Evolutionary conservation across 2,329 filamentous ascomycete species (phyloP).

Genomic region (Phialophora macrospora): DNA sequence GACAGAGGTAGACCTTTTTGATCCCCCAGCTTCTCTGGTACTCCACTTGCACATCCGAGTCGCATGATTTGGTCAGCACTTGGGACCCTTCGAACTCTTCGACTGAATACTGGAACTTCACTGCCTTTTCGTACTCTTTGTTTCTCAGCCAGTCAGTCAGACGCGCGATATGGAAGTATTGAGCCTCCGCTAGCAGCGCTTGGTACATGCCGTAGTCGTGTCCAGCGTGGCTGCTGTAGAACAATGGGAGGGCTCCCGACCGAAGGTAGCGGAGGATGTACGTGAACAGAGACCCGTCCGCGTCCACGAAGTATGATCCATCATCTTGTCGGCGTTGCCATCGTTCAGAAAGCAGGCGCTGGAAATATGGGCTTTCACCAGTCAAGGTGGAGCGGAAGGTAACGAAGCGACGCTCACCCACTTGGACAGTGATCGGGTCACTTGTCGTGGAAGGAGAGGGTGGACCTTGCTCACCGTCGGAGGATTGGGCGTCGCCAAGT

Average conservation of each 20-base stretch:
- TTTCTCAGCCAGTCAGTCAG: constrained; percentile 15
- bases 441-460: not conserved
- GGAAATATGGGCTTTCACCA: constrained; percentile 17
- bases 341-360: constrained; percentile 1
- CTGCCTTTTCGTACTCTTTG: constrained; percentile 15
- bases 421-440: not conserved
- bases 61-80: not conserved
- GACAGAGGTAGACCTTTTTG: not conserved
- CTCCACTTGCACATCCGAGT: not conserved
- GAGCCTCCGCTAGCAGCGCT: constrained; percentile 44
- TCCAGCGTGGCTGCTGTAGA: constrained; percentile 41
- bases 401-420: not conserved
- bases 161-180: constrained; percentile 42
- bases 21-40: not conserved
- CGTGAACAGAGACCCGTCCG: constrained; percentile 46
- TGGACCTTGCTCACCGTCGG: not conserved
- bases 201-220: constrained; percentile 47
- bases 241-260: constrained; percentile 45
- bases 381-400: not conserved
- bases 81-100: not conserved
- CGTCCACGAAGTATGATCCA: constrained; percentile 48
- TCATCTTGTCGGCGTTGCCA: constrained; percentile 30
- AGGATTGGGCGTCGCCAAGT: not conserved
- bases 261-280: constrained; percentile 47
- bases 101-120: constrained; percentile 12